Evolutionary conservation across 116 monocot species (phyloP).

Genomic region (Papilionanthe hybrid): DNA sequence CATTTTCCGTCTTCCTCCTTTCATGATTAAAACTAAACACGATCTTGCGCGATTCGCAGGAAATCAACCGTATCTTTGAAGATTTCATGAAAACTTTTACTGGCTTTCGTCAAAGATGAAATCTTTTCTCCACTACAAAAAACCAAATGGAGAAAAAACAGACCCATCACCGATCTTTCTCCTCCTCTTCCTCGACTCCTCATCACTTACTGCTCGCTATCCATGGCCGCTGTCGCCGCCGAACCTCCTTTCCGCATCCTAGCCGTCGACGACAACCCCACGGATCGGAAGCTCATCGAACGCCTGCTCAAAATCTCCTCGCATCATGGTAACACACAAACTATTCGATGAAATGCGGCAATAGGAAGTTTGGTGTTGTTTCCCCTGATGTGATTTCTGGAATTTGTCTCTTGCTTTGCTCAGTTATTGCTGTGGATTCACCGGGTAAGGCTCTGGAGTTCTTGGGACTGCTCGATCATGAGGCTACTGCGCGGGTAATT

Average conservation of each 20-base stretch:
- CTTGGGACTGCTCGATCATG: conserved; percentile 13
- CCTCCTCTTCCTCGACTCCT: not conserved
- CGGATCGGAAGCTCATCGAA: conserved; percentile 20
- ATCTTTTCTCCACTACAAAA: not conserved
- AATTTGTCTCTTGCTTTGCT: not conserved
- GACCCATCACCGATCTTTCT: not conserved
- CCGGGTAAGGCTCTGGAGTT: conserved; percentile 22
- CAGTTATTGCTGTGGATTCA: conserved; percentile 19
- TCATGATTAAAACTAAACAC: not conserved
- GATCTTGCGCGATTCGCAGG: not conserved
- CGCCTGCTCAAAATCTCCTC: conserved; percentile 16
- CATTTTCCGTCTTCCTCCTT: no score
- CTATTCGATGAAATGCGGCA: not conserved
- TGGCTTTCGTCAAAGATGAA: no score
- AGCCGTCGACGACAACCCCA: conserved; percentile 17
- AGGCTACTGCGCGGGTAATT: not conserved
- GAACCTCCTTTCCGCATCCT: conserved; percentile 18
- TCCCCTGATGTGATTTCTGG: not conserved
- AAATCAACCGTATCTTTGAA: not conserved
- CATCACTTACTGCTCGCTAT: not conserved
- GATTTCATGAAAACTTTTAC: not conserved
- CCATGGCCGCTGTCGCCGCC: conserved; percentile 11
- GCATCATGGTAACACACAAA: conserved; percentile 11
- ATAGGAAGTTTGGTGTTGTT: not conserved
- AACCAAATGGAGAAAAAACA: not conserved